Evolutionary conservation across 768 basidiomycete genomes (phyloP).

Genomic region (Mycena albidolilacea): DNA sequence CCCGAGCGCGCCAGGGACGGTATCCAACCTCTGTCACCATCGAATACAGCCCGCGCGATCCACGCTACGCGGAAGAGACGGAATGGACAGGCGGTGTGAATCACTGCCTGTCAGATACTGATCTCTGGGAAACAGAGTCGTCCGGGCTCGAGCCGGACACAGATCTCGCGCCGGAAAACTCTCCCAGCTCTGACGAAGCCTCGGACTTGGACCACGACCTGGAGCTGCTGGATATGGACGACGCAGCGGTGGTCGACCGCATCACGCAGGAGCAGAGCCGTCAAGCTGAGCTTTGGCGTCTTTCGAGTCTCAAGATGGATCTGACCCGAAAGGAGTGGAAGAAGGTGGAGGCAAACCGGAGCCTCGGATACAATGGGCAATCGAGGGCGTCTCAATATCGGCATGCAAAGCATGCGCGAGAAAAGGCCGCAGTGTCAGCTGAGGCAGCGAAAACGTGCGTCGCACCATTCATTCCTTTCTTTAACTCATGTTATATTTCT

Average conservation of each 20-base stretch:
- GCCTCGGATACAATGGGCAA: conserved; percentile 14
- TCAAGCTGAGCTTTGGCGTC: conserved; percentile 5
- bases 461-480: too few species aligned
- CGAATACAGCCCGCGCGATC: too few species aligned
- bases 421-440: not conserved
- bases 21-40: too few species aligned
- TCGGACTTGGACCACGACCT: not conserved
- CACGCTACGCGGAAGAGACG: too few species aligned
- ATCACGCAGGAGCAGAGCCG: conserved; percentile 12
- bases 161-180: not conserved
- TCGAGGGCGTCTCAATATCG: not conserved
- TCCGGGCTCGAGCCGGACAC: not conserved
- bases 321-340: not conserved
- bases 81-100: too few species aligned
- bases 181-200: not conserved
- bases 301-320: not conserved
- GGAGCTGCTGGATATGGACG: conserved; percentile 5
- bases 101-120: too few species aligned
- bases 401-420: not conserved
- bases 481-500: too few species aligned
- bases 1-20: too few species aligned
- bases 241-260: not conserved
- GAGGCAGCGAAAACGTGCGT: not conserved
- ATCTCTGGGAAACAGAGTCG: too few species aligned
- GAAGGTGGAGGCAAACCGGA: conserved; percentile 3